These are phyloP conservation scores for Ceratocystis eucalypticola DNA, from an alignment of 2,329 filamentous ascomycete species.

Conservation along the genomic window DNA sequence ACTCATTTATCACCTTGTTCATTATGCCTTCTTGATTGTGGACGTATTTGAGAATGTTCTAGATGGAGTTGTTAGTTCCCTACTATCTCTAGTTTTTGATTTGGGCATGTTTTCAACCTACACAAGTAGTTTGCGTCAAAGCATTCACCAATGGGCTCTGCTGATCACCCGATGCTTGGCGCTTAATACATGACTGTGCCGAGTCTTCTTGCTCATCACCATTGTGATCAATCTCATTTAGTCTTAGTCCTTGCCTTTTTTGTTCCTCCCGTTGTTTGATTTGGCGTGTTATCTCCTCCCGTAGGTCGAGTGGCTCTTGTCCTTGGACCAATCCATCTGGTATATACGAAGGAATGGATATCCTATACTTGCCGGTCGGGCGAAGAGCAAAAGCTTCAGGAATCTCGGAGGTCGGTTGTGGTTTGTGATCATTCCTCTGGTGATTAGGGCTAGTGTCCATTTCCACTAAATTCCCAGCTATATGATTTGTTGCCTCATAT, in stretches of 20 bases:
- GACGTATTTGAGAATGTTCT: conserved; percentile 14
- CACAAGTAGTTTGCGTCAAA: conserved; percentile 12
- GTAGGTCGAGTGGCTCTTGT: not conserved
- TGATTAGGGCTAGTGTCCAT: not conserved
- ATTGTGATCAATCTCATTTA: not conserved
- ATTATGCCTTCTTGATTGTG: conserved; percentile 11
- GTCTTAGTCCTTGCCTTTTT: not conserved
- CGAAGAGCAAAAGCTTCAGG: not conserved
- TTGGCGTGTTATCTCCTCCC: conserved; percentile 8
- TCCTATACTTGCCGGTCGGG: not conserved
- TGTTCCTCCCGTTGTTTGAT: conserved; percentile 11
- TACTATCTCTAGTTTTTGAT: not conserved
- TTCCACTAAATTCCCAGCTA: too few species aligned
- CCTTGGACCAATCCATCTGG: not conserved
- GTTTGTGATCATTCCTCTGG: not conserved
- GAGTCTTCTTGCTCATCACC: not conserved
- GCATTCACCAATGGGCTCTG: conserved; percentile 1
- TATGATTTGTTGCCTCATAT: too few species aligned
- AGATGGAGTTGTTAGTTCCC: not conserved
- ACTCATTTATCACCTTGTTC: conserved; percentile 13
- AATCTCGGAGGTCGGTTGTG: not conserved
- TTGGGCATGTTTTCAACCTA: conserved; percentile 2
- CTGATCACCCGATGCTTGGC: not conserved
- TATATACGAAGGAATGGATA: not conserved
- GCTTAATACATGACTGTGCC: not conserved